Evolutionary conservation across 805 yeast species (phyloP), one percentile per base, ranked within the genome.

Genomic region (Starmerella cellae): DNA sequence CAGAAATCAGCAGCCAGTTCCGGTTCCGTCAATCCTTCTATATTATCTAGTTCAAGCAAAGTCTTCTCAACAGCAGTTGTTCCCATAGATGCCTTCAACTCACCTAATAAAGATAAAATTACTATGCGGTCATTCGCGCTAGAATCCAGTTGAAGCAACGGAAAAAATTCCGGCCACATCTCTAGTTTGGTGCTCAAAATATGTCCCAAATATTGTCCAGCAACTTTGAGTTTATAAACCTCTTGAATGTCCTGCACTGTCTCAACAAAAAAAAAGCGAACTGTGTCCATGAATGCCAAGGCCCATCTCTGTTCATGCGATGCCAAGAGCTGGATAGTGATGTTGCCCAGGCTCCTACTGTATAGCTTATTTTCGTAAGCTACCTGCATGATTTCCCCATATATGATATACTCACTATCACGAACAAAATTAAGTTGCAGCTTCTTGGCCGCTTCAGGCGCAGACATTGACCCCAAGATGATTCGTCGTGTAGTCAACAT

Each of bases 391-490:
- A 88, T 61, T 73, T 82, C 80, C 50, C 80, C 85, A 6, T 73
- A 75, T 13, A 83, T 66, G 50, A 72, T 70, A 4, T 60, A 60
- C 50, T 77, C 73, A 35, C 64, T 57, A 23, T 27, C n/a, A 19
- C 32, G 21, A 13, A 51, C 56, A 1, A 63, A 60, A 13, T 68
- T 63, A 8, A 67, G 54, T 32, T 82, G 52, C 5, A 91, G 61
- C 58, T 87, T 87, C 59, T 87, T 97, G 1, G 83, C 85, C 0
- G 94, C 88, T 64, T 91, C 98, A 51, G 83, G 94, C 4, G 87
- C 76, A 0, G 93, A 78, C 78, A 88, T 73, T 46, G 94, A 77
- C 19, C 95, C 83, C 79, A 82, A 84, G 9, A 91, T 19, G 26
- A 42, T 16, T 16, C 14, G 24, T 11, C 42, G 33, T 11, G 37